Evolutionary conservation across 352 stramenopile genomes (phyloP).

Genomic region (Aphanomyces astaci): DNA sequence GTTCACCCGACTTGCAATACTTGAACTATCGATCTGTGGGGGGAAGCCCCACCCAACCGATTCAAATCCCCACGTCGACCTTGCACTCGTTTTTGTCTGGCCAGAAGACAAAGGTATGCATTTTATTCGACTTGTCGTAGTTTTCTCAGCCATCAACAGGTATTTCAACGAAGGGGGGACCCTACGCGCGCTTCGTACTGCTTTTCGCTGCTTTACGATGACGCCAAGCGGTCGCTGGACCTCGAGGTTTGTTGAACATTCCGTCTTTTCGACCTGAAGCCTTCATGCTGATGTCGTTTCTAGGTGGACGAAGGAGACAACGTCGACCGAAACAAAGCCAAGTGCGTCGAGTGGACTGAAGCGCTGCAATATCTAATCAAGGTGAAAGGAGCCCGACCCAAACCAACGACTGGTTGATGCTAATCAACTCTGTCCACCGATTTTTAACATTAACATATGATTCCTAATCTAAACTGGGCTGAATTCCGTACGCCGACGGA

Average conservation of each 20-base stretch:
- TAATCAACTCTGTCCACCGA: too few relatives aligned
- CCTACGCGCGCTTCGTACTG: constrained; percentile 30
- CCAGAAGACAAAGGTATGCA: constrained; percentile 12
- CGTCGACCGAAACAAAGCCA: constrained; percentile 47
- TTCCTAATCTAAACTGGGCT: neutral
- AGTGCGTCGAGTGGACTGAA: constrained; percentile 58
- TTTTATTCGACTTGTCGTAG: neutral
- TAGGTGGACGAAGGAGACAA: constrained; percentile 60
- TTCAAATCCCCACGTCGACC: constrained; percentile 20
- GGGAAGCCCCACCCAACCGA: constrained; percentile 19
- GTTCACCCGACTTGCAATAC: constrained; percentile 61
- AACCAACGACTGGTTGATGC: neutral
- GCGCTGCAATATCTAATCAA: constrained; percentile 65
- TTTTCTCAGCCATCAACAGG: neutral
- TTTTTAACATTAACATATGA: too few relatives aligned
- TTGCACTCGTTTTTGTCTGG: neutral
- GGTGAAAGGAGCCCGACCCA: constrained; percentile 38
- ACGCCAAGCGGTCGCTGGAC: constrained; percentile 51
- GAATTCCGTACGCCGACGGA: neutral
- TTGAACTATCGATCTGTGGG: constrained; percentile 61
- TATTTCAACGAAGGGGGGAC: constrained; percentile 15
- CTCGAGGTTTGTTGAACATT: too few relatives aligned
- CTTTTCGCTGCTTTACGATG: constrained; percentile 74
- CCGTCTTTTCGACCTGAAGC: too few relatives aligned
- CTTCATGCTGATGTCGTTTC: neutral